phyloP scores from a whole-genome alignment of 2,329 filamentous ascomycete species.

The Pseudogymnoascus sp. region DNA sequence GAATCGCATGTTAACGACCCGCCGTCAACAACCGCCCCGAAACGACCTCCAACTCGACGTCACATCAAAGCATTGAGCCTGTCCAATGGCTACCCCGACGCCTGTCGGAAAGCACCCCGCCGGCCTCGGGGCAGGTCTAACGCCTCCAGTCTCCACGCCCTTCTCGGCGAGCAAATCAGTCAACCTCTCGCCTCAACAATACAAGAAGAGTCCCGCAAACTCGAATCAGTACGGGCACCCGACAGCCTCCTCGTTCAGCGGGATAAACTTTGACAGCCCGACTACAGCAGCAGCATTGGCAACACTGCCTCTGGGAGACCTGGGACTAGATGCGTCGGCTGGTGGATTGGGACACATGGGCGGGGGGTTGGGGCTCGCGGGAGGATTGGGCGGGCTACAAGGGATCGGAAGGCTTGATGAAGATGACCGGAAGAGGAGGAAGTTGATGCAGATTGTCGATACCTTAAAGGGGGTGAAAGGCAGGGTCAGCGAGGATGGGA shows the following conservation, averaged over 20 bases:
- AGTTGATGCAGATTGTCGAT: slow-evolving; percentile 30
- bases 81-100: slow-evolving; percentile 29
- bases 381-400: slow-evolving; percentile 2
- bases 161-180: slow-evolving; percentile 44
- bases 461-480: slow-evolving; percentile 41
- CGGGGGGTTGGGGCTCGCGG: background rate
- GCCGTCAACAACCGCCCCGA: background rate
- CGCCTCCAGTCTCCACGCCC: slow-evolving; percentile 59
- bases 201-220: slow-evolving; percentile 50
- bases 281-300: slow-evolving; percentile 55
- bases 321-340: slow-evolving; percentile 39
- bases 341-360: slow-evolving; percentile 18
- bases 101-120: slow-evolving; percentile 22
- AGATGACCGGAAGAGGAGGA: slow-evolving; percentile 39
- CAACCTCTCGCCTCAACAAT: slow-evolving; percentile 53
- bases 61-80: background rate
- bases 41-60: background rate
- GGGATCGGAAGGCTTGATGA: slow-evolving; percentile 34
- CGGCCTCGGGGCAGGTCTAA: slow-evolving; percentile 35
- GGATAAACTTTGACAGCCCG: slow-evolving; percentile 56
- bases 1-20: background rate
- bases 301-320: slow-evolving; percentile 40
- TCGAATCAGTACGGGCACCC: slow-evolving; percentile 36
- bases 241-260: slow-evolving; percentile 31
- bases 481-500: slow-evolving; percentile 63